Evolutionary conservation across 139 green algal species (phyloP), one percentile per base, ranked within the genome.

Genomic region (Coelastrella sp.): DNA sequence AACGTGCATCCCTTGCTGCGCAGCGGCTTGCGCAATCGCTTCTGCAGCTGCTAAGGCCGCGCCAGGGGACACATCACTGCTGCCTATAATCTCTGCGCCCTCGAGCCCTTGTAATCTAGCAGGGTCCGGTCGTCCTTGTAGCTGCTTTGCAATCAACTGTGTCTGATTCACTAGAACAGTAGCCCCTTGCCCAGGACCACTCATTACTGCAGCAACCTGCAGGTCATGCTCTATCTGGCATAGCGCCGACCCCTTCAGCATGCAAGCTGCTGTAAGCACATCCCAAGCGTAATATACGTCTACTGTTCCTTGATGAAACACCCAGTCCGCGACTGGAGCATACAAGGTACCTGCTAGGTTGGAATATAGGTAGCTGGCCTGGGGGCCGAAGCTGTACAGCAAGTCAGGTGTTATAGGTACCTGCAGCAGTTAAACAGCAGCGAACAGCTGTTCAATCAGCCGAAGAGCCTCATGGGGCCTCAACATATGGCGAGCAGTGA

Each of bases 261-360:
- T 86, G 59, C 80, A 86, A 59, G 80, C 80, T 7, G 80, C 80
- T 5, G 89, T 89, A 0, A 89, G 73, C 59, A 58, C 59, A 56
- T 86, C 80, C 89, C 89, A 92, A 0, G 89, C 89, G 64, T 79
- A 92, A 76, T 92, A 92, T 0, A 84, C 74, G 20, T 87, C 75
- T 6, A 76, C 59, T 32, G 81, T 76, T 14, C 60, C 71, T 0
- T 73, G 76, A 6, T 85, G 65, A 66, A 86, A 92, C 7, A 92
- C 82, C 89, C 89, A 92, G 10, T 17, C 78, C 17, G 88, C 78
- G 4, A 89, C 89, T 8, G 61, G 60, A 5, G 89, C 81, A 23
- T 82, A 92, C 13, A 92, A 23, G 3, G 75, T 92, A 60, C 83
- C 89, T 7, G 83, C 89, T n/a, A 92, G 75, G 2, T 61, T 66